phyloP scores from a whole-genome alignment of 2,329 filamentous ascomycete genomes.

The Trichophyton benhamiae region DNA sequence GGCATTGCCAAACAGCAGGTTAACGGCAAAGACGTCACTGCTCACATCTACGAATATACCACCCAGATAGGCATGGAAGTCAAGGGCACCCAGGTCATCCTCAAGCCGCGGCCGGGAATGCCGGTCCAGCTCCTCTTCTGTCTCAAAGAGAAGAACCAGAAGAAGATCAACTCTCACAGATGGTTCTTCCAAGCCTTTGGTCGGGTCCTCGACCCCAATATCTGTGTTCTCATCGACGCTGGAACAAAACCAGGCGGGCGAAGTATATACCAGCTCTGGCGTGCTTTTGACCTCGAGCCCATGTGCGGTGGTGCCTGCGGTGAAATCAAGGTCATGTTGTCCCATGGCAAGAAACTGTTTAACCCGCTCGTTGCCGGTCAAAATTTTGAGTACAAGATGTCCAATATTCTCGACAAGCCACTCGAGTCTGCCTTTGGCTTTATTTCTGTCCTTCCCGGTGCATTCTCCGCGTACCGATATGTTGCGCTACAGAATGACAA shows the following conservation, averaged over 20 bases:
- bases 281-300: conserved; percentile 92
- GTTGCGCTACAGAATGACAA: conserved; percentile 94
- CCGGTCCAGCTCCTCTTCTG: conserved; percentile 97
- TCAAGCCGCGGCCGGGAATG: conserved; percentile 70
- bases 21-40: conserved; percentile 89
- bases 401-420: conserved; percentile 96
- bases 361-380: conserved; percentile 93
- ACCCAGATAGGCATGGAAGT: conserved; percentile 59
- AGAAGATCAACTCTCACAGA: conserved; percentile 98
- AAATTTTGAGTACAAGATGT: conserved; percentile 99
- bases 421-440: conserved; percentile 96
- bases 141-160: conserved; percentile 98
- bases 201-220: conserved; percentile 81
- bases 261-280: conserved; percentile 97
- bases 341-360: conserved; percentile 70
- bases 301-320: conserved; percentile 97
- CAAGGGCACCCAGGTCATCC: conserved; percentile 75
- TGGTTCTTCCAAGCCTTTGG: conserved; percentile 99
- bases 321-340: conserved; percentile 97
- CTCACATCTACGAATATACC: conserved; percentile 79
- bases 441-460: conserved; percentile 90
- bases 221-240: conserved; percentile 90
- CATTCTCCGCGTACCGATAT: conserved; percentile 96
- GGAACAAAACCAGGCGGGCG: conserved; percentile 88
- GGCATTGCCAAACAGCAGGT: conserved; percentile 98